Base-by-base conservation (phyloP, 345 rosid genomes). In the Moringa oleifera region DNA sequence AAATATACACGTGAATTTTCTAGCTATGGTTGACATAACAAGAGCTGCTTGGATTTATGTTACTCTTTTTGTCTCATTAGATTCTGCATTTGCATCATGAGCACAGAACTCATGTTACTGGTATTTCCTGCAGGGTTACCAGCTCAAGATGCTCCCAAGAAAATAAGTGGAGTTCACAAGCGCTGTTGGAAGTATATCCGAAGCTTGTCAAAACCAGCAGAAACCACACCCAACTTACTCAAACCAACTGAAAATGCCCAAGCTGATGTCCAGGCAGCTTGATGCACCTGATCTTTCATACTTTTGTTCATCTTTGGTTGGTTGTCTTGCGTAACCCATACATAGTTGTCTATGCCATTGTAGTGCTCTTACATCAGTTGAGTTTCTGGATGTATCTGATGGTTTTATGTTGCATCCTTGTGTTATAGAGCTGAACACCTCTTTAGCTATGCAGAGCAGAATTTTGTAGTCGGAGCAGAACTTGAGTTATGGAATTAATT, bases 121-220 rank as follows among this genome's bases (percentile, higher is more conserved):
- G 24, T 56, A 18, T 18, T 50, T 68, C 22, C 19, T 79, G 58
- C 76, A 88, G 97, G 99, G 51, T 54, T 81, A 65, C 77, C 81
- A 65, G 79, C 81, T 57, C 81, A 84, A 6, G 90, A 86, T 66
- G 83, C 87, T 73, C 87, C 91, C 12, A 91, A 84, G 87, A 95
- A 89, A 79, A 89, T 91, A 33, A 87, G 93, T 16, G 96, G 95
- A 61, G 93, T 91, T 68, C 96, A 87, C 74, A 88, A 89, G 73
- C 90, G 90, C 22, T 85, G 97, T 74, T 95, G 96, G 97, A 95
- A 73, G 72, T 91, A 88, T 75, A 82, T 91, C 51, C 90, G 85
- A 28, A 71, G 74, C 73, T 67, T 79, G 50, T 53, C 71, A 67
- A 83, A 82, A 68, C 37, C 72, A 7, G 66, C 63, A 25, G 75